phyloP scores from a whole-genome alignment of 495 filamentous ascomycete genomes.

The Penicillium coprophilum region DNA sequence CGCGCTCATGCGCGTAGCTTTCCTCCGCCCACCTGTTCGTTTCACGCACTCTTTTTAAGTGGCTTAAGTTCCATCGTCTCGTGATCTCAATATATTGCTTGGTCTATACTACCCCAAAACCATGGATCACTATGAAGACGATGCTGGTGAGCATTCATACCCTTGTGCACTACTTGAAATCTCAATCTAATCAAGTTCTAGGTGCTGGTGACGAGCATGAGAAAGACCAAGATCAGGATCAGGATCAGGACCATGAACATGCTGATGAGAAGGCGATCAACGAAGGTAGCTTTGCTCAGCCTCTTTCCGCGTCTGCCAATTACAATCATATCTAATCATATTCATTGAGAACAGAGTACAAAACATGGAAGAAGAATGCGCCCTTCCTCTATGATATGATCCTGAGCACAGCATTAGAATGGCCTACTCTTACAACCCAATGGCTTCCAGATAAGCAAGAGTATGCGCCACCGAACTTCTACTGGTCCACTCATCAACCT shows the following conservation, averaged over 20 bases:
- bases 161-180: constrained; percentile 12
- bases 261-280: constrained; percentile 86
- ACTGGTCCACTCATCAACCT: constrained; percentile 1
- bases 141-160: constrained; percentile 20
- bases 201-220: constrained; percentile 51
- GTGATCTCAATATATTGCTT: constrained; percentile 8
- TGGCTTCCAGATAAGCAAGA: constrained; percentile 96
- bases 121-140: constrained; percentile 48
- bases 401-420: constrained; percentile 89
- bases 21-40: constrained; percentile 24
- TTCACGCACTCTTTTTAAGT: constrained; percentile 10
- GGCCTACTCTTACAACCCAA: constrained; percentile 96
- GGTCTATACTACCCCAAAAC: background rate
- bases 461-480: constrained; percentile 36
- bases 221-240: constrained; percentile 55
- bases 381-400: constrained; percentile 98
- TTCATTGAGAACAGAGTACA: constrained; percentile 70
- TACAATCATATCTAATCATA: constrained; percentile 1
- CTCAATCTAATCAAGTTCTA: constrained; percentile 22
- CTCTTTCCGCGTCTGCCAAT: background rate
- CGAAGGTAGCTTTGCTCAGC: constrained; percentile 59
- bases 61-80: background rate
- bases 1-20: constrained; percentile 37
- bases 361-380: constrained; percentile 99
- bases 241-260: constrained; percentile 75